Evolutionary conservation across 257 asterid genomes (phyloP).

Genomic region (Ophiorrhiza pumila): DNA sequence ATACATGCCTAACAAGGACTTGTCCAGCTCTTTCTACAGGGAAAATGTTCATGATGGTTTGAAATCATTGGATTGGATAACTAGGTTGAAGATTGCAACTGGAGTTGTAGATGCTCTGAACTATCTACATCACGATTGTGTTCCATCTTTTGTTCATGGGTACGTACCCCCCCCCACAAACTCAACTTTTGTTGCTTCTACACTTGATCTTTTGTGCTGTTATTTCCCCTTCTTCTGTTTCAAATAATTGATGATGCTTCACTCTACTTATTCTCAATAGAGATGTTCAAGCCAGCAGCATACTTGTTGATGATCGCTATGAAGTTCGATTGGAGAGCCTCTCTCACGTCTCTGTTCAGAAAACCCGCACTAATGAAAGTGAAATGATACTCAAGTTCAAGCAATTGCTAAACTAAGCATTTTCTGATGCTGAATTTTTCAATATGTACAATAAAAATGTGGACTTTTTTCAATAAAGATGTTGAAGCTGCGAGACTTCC

Average conservation of each 20-base stretch:
- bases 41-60: constrained; percentile 49
- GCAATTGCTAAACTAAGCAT: constrained; percentile 12
- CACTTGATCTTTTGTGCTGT: too few species aligned
- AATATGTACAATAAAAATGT: too few species aligned
- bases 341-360: constrained; percentile 70
- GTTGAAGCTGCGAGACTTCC: too few species aligned
- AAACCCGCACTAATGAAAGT: too few species aligned
- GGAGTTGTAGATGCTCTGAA: constrained; percentile 90
- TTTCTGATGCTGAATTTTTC: too few species aligned
- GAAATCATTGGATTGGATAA: constrained; percentile 95
- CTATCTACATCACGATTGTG: constrained; percentile 83
- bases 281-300: constrained; percentile 96
- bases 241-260: too few species aligned
- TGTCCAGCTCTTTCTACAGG: constrained; percentile 77
- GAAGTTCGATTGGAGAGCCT: constrained; percentile 96
- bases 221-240: too few species aligned
- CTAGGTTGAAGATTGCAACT: constrained; percentile 83
- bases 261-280: too few species aligned
- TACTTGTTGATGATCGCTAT: constrained; percentile 90
- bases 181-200: too few species aligned
- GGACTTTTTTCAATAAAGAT: too few species aligned
- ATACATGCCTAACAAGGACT: constrained; percentile 77
- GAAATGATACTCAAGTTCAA: constrained; percentile 92
- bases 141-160: constrained; percentile 94
- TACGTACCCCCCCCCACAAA: too few species aligned